A percentile compares a stretch with the other conserved stretches of the same genome.
Evolutionary conservation across 2,329 filamentous ascomycete genomes (phyloP).

Genomic region (Sarocladium brachiariae): DNA sequence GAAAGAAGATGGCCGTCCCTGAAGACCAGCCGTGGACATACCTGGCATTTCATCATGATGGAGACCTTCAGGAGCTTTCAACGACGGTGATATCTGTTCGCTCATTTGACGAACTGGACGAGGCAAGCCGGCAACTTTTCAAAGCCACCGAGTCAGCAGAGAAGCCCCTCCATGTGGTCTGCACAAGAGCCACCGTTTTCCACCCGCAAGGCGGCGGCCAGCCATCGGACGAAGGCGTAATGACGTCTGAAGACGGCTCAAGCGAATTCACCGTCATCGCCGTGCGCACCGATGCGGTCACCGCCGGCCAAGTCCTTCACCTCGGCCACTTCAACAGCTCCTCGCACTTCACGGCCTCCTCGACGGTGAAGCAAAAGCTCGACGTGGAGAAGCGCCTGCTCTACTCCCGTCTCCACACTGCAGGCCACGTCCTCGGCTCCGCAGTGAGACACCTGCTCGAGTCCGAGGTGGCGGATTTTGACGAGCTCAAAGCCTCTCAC

Average conservation of each 20-base stretch:
- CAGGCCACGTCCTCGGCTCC: constrained; percentile 63
- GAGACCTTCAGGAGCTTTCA: constrained; percentile 34
- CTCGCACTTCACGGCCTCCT: constrained; percentile 31
- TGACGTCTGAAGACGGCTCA: constrained; percentile 26
- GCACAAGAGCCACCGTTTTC: constrained; percentile 63
- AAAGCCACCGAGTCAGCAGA: constrained; percentile 29
- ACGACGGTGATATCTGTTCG: constrained; percentile 39
- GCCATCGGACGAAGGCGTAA: constrained; percentile 58
- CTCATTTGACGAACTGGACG: constrained; percentile 42
- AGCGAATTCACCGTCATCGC: constrained; percentile 43
- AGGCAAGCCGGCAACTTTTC: constrained; percentile 48
- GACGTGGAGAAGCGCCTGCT: constrained; percentile 53
- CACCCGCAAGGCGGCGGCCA: constrained; percentile 71
- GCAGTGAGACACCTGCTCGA: constrained; percentile 56
- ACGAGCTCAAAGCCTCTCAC: constrained; percentile 66
- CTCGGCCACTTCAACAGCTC: constrained; percentile 48
- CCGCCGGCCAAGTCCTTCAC: constrained; percentile 55
- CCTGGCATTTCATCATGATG: constrained; percentile 38
- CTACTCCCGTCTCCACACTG: constrained; percentile 65
- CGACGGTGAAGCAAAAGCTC: constrained; percentile 48
- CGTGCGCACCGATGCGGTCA: constrained; percentile 47
- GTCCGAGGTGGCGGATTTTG: constrained; percentile 44
- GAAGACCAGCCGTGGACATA: constrained; percentile 23
- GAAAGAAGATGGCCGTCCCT: not conserved
- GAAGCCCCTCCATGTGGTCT: constrained; percentile 38